Evolutionary conservation across 2,329 filamentous ascomycete species (phyloP).

Genomic region (Pochonia chlamydosporia): DNA sequence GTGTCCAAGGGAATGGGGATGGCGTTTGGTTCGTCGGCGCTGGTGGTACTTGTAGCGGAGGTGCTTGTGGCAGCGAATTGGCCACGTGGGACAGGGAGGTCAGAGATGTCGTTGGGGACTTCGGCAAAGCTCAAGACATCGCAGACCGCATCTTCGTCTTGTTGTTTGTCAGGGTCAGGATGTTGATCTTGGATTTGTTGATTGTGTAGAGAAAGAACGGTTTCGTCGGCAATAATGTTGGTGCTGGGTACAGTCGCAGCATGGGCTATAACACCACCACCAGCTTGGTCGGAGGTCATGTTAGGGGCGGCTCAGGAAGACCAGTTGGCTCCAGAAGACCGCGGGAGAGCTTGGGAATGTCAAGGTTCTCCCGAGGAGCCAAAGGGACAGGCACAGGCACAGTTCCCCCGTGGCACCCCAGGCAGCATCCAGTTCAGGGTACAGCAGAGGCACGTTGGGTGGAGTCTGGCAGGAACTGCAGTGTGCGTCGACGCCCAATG

Average conservation of each 20-base stretch:
- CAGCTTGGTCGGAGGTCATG: constrained; percentile 5
- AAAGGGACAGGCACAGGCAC: background rate
- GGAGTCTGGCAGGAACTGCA: background rate
- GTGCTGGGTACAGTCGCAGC: background rate
- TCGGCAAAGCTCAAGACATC: constrained; percentile 23
- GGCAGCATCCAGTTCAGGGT: background rate
- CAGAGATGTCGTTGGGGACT: constrained; percentile 19
- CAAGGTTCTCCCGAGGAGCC: constrained; percentile 1
- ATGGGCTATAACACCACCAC: constrained; percentile 1
- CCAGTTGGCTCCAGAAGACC: background rate
- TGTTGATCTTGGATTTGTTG: background rate
- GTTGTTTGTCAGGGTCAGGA: background rate
- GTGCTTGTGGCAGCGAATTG: constrained; percentile 18
- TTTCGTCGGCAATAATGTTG: background rate
- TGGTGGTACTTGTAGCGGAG: constrained; percentile 4
- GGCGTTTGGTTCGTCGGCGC: constrained; percentile 3
- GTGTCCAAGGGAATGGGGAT: constrained; percentile 5
- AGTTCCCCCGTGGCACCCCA: too few relatives aligned
- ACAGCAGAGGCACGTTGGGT: background rate
- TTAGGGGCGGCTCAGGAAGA: background rate
- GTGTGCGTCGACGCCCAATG: background rate
- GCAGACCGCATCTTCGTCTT: constrained; percentile 11
- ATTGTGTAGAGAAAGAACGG: background rate
- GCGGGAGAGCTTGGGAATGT: background rate
- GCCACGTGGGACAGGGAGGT: constrained; percentile 21